phyloP scores from a whole-genome alignment of 345 rosid genomes.

The Eucalyptus caleyi region DNA sequence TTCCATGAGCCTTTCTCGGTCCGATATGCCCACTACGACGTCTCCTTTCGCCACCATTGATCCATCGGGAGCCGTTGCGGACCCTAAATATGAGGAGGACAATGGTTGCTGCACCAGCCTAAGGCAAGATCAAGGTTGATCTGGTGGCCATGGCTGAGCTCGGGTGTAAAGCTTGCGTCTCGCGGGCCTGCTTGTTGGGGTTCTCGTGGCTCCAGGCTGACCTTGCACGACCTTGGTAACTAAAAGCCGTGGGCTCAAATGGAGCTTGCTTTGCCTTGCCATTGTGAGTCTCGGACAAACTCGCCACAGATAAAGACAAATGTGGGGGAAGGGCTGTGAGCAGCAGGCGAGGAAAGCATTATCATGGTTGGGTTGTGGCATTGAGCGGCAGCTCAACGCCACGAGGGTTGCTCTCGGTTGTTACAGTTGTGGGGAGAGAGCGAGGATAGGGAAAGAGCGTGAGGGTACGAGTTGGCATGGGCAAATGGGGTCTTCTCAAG shows the following conservation, averaged over 20 bases:
- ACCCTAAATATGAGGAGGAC: neutral
- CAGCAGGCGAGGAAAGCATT: neutral
- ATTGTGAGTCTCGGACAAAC: neutral
- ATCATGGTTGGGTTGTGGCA: neutral
- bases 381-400: neutral
- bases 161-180: neutral
- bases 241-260: neutral
- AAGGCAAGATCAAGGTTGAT: neutral
- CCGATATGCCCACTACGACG: neutral
- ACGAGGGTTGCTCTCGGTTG: neutral
- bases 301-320: neutral
- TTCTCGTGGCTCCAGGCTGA: neutral
- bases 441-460: neutral
- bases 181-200: neutral
- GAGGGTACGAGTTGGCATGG: neutral
- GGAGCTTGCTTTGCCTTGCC: neutral
- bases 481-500: neutral
- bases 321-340: neutral
- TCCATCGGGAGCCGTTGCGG: neutral
- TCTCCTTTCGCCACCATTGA: neutral
- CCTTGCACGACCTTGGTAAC: neutral
- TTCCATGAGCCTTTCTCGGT: neutral
- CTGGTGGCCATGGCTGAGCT: neutral
- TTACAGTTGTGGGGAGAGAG: neutral
- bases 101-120: neutral